These are phyloP conservation scores for Chalciporus pseudorubinellus DNA, from an alignment of 768 basidiomycete species.

Conservation along the genomic window DNA sequence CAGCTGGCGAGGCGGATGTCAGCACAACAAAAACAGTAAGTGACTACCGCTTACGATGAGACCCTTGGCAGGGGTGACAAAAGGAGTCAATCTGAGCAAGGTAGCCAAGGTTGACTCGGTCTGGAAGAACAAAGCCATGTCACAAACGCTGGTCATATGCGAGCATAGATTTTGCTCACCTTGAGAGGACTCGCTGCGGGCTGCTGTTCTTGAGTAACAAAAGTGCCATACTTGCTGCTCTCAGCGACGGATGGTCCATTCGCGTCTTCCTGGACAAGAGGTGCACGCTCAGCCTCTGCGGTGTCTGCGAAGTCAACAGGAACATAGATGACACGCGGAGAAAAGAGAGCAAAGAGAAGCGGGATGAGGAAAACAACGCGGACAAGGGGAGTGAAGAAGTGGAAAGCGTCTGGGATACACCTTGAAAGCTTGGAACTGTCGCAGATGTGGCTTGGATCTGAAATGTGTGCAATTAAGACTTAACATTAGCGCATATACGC, in stretches of 20 bases:
- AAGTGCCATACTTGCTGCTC: slow-evolving; percentile 75
- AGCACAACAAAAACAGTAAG: slow-evolving; percentile 2
- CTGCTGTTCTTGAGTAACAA: slow-evolving; percentile 34
- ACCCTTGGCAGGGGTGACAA: slow-evolving; percentile 21
- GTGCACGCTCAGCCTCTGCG: slow-evolving; percentile 20
- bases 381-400: slow-evolving; percentile 57
- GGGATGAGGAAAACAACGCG: slow-evolving; percentile 62
- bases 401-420: slow-evolving; percentile 40
- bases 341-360: slow-evolving; percentile 57
- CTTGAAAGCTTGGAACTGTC: slow-evolving; percentile 21
- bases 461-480: background rate
- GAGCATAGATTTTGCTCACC: slow-evolving; percentile 8
- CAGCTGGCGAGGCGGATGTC: slow-evolving; percentile 36
- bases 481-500: background rate
- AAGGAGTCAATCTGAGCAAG: slow-evolving; percentile 18
- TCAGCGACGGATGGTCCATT: slow-evolving; percentile 31
- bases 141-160: background rate
- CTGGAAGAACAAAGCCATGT: background rate
- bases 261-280: slow-evolving; percentile 43
- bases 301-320: slow-evolving; percentile 17
- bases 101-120: slow-evolving; percentile 14
- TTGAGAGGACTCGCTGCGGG: background rate
- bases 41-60: slow-evolving; percentile 19
- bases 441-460: slow-evolving; percentile 22
- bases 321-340: slow-evolving; percentile 65